Evolutionary conservation across 2,329 filamentous ascomycete species (phyloP), one percentile per base, ranked within the genome.

Genomic region (Pyrenophora graminea): DNA sequence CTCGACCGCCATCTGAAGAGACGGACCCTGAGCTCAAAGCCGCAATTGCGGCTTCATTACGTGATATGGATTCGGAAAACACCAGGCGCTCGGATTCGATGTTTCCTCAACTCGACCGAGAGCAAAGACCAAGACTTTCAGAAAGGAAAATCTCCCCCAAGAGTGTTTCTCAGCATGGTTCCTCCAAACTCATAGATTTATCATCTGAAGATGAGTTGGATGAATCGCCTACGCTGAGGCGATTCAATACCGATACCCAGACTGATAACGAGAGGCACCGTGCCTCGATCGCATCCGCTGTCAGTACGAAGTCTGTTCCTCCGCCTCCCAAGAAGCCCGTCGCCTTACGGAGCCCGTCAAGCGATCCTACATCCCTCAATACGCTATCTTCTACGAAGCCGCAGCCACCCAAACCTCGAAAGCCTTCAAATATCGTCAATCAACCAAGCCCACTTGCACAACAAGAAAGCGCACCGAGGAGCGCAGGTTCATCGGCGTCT

Each of bases 1-100:
- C 45, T 21, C 62, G 57, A 48, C 58, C 53, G 46, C 59, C 41
- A 4, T 62, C 58, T n/a, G 73, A 76, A 30, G 72, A 80, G n/a
- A 72, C 79, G 33, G 77, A 80, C 46, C 74, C 75, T 5, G 76
- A 80, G 32, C 63, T 80, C 12, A 70, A 72, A 58, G 74, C 76
- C 30, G 78, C 78, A 1, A 79, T 81, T 36, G 74, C 74, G 25
- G 76, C 77, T 4, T 80, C 78, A 1, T 57, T 81, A 7, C 70
- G 71, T 17, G 74, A 78, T 25, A 70, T 79, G 63, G 76, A 80
- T 44, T 66, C 76, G 46, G 69, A 74, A 8, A 67, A 74, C 4
- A 56, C 51, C 38, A 63, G 63, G 71, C 63, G 70, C 56, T 49
- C 72, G 50, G 51, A 65, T 45, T 56, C 73, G 54, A 33, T 71